Conservation (phyloP, 371 early-diverging fungal genomes). For the Mucor racemosus region DNA sequence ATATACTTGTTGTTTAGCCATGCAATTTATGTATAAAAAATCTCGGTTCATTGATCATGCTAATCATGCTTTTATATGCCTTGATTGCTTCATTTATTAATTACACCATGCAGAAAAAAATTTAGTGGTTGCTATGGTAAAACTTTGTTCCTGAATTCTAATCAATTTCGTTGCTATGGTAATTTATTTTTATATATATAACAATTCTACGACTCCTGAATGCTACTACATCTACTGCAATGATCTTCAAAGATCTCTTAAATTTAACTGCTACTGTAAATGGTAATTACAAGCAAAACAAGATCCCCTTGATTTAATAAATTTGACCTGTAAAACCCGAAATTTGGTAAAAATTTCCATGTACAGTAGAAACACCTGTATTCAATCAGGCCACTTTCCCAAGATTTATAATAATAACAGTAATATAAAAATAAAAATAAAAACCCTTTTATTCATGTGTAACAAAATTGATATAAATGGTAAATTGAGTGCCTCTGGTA, state of each 20-base stretch:
- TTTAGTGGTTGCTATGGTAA: not conserved
- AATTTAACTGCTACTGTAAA: not conserved
- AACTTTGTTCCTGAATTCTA: slow-evolving; percentile 1
- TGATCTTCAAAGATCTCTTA: not conserved
- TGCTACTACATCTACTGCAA: not conserved
- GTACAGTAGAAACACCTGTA: not conserved
- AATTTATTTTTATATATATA: not conserved
- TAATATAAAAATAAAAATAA: no score
- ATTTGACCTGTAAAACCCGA: not conserved
- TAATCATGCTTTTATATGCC: no score
- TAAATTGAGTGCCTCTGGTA: not conserved
- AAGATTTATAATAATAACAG: not conserved
- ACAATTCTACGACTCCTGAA: not conserved
- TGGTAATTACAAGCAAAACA: not conserved
- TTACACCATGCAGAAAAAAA: not conserved
- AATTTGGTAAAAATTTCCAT: not conserved
- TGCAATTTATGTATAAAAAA: no score
- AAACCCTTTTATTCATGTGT: not conserved
- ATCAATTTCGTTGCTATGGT: not conserved
- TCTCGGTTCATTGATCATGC: not conserved
- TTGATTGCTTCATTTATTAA: not conserved
- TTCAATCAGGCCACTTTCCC: slow-evolving; percentile 6
- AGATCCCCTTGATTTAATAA: not conserved
- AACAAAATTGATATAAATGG: not conserved
- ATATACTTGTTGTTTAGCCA: no score